Conservation (phyloP, 116 monocot genomes). For the Trichopus zeylanicus region DNA sequence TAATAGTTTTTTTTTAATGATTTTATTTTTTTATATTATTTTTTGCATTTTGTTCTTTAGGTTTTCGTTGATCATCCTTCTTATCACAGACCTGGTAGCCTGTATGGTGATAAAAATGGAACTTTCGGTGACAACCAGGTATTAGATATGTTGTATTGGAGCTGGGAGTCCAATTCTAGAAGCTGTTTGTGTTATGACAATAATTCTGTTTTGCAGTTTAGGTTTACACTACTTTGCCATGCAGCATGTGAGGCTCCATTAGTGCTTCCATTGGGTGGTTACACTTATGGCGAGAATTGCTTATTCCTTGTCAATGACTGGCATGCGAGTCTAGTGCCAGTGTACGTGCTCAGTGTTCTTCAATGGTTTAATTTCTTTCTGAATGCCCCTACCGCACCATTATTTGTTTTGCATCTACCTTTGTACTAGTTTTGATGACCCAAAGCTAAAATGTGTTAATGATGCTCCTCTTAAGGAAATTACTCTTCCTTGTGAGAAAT, state of each 20-base stretch:
- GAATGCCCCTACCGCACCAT: too few relatives aligned
- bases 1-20: too few relatives aligned
- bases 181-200: background rate
- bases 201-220: constrained; percentile 51
- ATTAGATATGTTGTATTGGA: background rate
- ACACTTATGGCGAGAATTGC: constrained; percentile 75
- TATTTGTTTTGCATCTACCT: too few relatives aligned
- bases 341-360: constrained; percentile 27
- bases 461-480: too few relatives aligned
- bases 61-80: constrained; percentile 90
- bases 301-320: constrained; percentile 92
- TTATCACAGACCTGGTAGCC: constrained; percentile 77
- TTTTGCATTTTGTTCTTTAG: constrained; percentile 21
- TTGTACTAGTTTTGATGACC: too few relatives aligned
- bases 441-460: too few relatives aligned
- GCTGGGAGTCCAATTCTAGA: too few relatives aligned
- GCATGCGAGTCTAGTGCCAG: constrained; percentile 91
- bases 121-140: constrained; percentile 93
- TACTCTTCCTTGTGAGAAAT: too few relatives aligned
- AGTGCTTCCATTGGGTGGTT: constrained; percentile 76
- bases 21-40: constrained; percentile 8
- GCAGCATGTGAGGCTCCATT: constrained; percentile 95
- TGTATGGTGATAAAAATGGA: constrained; percentile 69
- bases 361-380: background rate
- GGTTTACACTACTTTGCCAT: constrained; percentile 56